Percentiles rank a stretch among this genome's conserved stretches.
These are phyloP conservation scores for Saccharomycopsis olivae DNA, from an alignment of 805 yeast genomes.

Conservation along the genomic window DNA sequence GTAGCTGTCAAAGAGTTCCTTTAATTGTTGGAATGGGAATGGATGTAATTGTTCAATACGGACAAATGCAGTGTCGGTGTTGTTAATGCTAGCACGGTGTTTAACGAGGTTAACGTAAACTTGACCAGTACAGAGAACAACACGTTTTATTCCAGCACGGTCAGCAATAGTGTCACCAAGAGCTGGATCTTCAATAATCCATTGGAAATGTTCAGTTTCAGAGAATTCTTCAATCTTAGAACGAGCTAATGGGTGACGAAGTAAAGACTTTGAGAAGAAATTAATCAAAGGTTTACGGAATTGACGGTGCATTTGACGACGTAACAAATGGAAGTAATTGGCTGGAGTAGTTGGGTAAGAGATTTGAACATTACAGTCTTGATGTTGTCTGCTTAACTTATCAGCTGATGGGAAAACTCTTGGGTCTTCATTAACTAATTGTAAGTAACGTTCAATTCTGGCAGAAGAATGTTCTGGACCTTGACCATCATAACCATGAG, in stretches of 20 bases:
- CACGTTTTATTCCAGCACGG: slow-evolving; percentile 78
- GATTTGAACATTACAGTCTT: slow-evolving; percentile 95
- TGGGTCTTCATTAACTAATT: slow-evolving; percentile 91
- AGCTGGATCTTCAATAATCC: slow-evolving; percentile 91
- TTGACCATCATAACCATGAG: slow-evolving; percentile 99
- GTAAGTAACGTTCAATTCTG: slow-evolving; percentile 93
- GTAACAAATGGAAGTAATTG: slow-evolving; percentile 86
- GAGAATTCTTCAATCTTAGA: slow-evolving; percentile 76
- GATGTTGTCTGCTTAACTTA: slow-evolving; percentile 93
- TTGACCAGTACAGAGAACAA: slow-evolving; percentile 84
- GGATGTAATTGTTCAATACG: slow-evolving; percentile 95
- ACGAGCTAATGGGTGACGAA: slow-evolving; percentile 97
- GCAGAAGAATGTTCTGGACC: slow-evolving; percentile 99
- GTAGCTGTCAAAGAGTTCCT: slow-evolving; percentile 71
- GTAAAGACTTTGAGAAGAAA: slow-evolving; percentile 85
- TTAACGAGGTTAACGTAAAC: slow-evolving; percentile 87
- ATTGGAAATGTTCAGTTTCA: slow-evolving; percentile 84
- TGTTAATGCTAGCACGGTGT: slow-evolving; percentile 68
- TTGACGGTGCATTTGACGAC: slow-evolving; percentile 99
- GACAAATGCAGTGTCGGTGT: slow-evolving; percentile 78
- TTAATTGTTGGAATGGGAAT: slow-evolving; percentile 94
- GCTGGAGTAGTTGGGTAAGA: slow-evolving; percentile 98
- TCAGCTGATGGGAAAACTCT: slow-evolving; percentile 85
- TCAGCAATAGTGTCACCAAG: slow-evolving; percentile 66
- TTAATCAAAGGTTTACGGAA: slow-evolving; percentile 85